phyloP scores from a whole-genome alignment of 148 eudicot genomes.

The Suaeda aralocaspica region DNA sequence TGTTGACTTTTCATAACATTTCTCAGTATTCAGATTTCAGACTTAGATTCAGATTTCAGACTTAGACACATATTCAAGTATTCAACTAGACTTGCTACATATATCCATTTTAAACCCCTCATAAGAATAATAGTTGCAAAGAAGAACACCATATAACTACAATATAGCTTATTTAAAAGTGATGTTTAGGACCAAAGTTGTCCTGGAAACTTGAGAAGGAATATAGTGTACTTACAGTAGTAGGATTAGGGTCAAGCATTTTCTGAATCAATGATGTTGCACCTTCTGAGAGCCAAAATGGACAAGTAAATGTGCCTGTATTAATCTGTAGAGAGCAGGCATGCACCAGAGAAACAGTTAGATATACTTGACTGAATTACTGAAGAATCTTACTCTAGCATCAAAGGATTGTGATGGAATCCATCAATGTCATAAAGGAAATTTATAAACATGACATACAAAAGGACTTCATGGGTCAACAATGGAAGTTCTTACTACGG shows the following conservation, averaged over 20 bases:
- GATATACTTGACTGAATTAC: neutral
- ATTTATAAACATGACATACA: neutral
- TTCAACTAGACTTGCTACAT: neutral
- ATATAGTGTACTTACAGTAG: conserved; percentile 52
- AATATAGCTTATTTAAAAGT: neutral
- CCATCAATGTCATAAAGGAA: neutral
- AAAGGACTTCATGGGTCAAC: too few relatives aligned
- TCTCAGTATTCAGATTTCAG: neutral
- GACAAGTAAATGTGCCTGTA: conserved; percentile 71
- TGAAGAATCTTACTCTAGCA: neutral
- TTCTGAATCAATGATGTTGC: conserved; percentile 63
- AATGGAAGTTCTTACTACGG: too few relatives aligned
- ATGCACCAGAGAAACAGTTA: conserved; percentile 17
- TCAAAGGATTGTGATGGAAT: neutral
- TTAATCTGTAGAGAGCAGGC: conserved; percentile 64
- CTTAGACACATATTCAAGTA: neutral
- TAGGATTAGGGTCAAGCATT: conserved; percentile 94
- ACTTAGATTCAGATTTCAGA: neutral
- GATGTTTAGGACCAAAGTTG: neutral
- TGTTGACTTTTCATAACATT: neutral
- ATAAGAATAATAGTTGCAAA: neutral
- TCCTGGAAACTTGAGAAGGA: neutral
- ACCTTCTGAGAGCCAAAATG: conserved; percentile 79
- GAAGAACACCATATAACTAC: neutral
- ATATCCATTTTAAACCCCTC: neutral